Evolutionary conservation across 371 early-diverging fungal genomes (phyloP).

Genomic region (Hamiltosporidium magnivora): DNA sequence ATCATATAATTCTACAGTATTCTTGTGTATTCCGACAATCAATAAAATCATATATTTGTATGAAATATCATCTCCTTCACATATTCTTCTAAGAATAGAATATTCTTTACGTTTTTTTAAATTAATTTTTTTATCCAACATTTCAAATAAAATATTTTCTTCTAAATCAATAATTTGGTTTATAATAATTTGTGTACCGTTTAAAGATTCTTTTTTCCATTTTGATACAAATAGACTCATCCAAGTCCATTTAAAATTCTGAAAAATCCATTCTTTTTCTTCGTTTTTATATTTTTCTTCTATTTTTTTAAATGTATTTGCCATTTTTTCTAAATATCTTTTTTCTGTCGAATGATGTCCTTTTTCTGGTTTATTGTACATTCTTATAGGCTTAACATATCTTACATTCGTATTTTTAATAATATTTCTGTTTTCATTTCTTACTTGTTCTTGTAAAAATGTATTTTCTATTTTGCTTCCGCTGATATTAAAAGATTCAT

Average conservation of each 20-base stretch:
- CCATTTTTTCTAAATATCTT: slow-evolving; percentile 6
- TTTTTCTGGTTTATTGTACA: slow-evolving; percentile 11
- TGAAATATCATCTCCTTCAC: slow-evolving; percentile 46
- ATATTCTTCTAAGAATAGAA: slow-evolving; percentile 46
- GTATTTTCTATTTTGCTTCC: neutral
- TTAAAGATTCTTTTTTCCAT: neutral
- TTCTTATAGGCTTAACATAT: neutral
- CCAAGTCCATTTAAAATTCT: slow-evolving; percentile 48
- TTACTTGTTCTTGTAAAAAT: neutral
- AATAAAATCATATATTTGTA: slow-evolving; percentile 51
- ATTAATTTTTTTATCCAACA: slow-evolving; percentile 15
- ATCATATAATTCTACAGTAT: slow-evolving; percentile 40
- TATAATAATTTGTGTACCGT: neutral
- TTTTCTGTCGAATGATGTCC: slow-evolving; percentile 13
- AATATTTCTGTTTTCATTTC: neutral
- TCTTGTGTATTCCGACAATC: slow-evolving; percentile 27
- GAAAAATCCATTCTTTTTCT: slow-evolving; percentile 15
- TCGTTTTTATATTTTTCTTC: slow-evolving; percentile 19
- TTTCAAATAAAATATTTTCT: neutral
- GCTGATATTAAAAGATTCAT: neutral
- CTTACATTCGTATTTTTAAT: neutral
- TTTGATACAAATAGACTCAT: slow-evolving; percentile 22
- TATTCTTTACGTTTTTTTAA: slow-evolving; percentile 25
- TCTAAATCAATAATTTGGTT: neutral
- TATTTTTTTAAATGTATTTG: slow-evolving; percentile 16